These are phyloP conservation scores for Sonneratia alba DNA, from an alignment of 345 rosid species.

Conservation along the genomic window DNA sequence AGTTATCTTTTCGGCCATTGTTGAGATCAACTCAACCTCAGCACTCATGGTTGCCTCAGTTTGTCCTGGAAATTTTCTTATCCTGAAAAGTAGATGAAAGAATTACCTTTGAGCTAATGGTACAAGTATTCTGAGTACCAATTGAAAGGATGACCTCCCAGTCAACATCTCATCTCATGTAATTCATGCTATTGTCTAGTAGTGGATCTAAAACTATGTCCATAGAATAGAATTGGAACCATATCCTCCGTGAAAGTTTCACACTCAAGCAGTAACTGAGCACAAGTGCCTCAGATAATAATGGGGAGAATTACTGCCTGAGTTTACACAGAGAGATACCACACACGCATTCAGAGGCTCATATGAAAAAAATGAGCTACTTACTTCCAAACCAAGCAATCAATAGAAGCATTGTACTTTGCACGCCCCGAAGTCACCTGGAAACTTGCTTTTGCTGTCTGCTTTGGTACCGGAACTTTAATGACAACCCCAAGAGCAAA, in stretches of 20 bases:
- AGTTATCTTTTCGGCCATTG: conserved; percentile 88
- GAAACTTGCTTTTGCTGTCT: conserved; percentile 95
- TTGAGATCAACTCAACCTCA: conserved; percentile 90
- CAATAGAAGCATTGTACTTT: conserved; percentile 88
- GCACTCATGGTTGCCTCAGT: conserved; percentile 97
- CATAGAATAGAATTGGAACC: neutral
- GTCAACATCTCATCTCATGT: neutral
- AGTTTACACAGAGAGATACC: neutral
- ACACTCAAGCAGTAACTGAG: neutral
- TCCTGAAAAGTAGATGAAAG: conserved; percentile 32
- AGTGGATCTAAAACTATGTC: neutral
- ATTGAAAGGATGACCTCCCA: neutral
- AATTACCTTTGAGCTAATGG: neutral
- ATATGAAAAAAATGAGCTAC: conserved; percentile 18
- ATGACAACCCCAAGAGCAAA: conserved; percentile 97
- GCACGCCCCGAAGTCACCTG: conserved; percentile 97
- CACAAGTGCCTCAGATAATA: neutral
- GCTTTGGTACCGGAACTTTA: conserved; percentile 97
- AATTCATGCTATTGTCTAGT: neutral
- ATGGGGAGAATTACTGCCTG: neutral
- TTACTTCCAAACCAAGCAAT: conserved; percentile 99
- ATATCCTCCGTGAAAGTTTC: neutral
- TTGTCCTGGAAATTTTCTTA: conserved; percentile 96
- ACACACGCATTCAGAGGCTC: neutral
- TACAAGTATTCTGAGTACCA: neutral